Evolutionary conservation across 805 yeast genomes (phyloP).

Genomic region (Blastobotrys robertii): DNA sequence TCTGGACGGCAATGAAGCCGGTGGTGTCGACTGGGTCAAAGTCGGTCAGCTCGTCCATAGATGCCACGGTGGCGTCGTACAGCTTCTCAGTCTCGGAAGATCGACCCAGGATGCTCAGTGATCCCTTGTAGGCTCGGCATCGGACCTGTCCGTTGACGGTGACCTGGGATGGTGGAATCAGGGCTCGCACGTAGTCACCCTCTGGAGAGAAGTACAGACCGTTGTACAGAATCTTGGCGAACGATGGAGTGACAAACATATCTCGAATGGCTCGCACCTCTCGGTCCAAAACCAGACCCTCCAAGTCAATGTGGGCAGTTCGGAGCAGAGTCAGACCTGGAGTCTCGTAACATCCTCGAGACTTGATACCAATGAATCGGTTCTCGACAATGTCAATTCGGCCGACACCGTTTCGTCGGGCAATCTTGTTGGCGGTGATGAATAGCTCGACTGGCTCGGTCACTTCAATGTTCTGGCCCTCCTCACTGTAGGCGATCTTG

Average conservation of each 20-base stretch:
- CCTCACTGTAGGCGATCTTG: constrained; percentile 58
- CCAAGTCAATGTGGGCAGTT: constrained; percentile 89
- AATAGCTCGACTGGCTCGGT: constrained; percentile 89
- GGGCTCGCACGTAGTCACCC: constrained; percentile 80
- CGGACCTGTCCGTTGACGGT: constrained; percentile 96
- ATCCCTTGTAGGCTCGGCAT: constrained; percentile 88
- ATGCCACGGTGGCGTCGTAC: constrained; percentile 95
- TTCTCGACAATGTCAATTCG: constrained; percentile 98
- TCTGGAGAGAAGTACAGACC: constrained; percentile 98
- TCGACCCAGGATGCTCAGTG: constrained; percentile 78
- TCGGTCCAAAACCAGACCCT: constrained; percentile 94
- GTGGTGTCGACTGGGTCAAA: constrained; percentile 95
- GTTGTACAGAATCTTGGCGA: constrained; percentile 85
- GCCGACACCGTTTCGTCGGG: constrained; percentile 99
- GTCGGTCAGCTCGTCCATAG: constrained; percentile 98
- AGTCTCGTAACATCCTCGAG: constrained; percentile 99
- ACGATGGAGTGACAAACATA: constrained; percentile 85
- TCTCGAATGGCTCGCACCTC: constrained; percentile 97
- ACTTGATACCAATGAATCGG: constrained; percentile 97
- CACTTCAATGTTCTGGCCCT: constrained; percentile 43
- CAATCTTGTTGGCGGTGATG: constrained; percentile 85
- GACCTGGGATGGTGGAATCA: constrained; percentile 81
- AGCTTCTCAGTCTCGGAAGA: constrained; percentile 91
- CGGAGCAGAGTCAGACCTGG: constrained; percentile 96
- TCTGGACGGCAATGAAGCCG: constrained; percentile 96